Percentiles rank a stretch among this genome's conserved stretches.
These are phyloP conservation scores for Calonectria hawksworthii DNA, from an alignment of 2,329 filamentous ascomycete genomes.

Conservation along the genomic window DNA sequence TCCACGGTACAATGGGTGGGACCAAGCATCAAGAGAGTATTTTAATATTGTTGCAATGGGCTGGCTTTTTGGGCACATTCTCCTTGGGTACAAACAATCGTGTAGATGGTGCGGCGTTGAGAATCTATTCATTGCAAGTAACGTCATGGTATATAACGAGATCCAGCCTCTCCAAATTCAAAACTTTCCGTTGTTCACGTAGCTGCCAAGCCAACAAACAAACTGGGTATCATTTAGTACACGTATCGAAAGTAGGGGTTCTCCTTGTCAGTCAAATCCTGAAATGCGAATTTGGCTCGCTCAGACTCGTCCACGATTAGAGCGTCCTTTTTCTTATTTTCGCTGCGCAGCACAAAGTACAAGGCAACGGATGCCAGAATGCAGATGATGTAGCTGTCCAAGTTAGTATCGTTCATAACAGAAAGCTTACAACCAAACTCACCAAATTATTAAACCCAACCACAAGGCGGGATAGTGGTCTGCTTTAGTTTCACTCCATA, in stretches of 20 bases:
- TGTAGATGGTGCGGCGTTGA: constrained; percentile 40
- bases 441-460: constrained; percentile 76
- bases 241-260: constrained; percentile 77
- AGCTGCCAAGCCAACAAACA: not conserved
- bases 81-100: not conserved
- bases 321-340: constrained; percentile 67
- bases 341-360: constrained; percentile 70
- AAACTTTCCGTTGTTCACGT: not conserved
- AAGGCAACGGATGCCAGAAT: constrained; percentile 69
- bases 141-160: constrained; percentile 8
- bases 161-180: not conserved
- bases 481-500: constrained; percentile 74
- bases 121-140: constrained; percentile 10
- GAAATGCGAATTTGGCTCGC: constrained; percentile 74
- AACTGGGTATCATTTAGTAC: constrained; percentile 38
- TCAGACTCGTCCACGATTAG: constrained; percentile 70
- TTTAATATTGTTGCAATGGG: constrained; percentile 31
- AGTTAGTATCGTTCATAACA: too few relatives aligned
- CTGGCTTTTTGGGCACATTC: constrained; percentile 14
- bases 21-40: constrained; percentile 49
- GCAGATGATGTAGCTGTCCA: constrained; percentile 74
- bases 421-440: too few relatives aligned
- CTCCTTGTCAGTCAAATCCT: constrained; percentile 77
- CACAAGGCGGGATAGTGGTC: constrained; percentile 80
- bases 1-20: constrained; percentile 50